These are phyloP conservation scores for Coccomyxa sp. DNA, from an alignment of 139 green algal species.

Conservation along the genomic window DNA sequence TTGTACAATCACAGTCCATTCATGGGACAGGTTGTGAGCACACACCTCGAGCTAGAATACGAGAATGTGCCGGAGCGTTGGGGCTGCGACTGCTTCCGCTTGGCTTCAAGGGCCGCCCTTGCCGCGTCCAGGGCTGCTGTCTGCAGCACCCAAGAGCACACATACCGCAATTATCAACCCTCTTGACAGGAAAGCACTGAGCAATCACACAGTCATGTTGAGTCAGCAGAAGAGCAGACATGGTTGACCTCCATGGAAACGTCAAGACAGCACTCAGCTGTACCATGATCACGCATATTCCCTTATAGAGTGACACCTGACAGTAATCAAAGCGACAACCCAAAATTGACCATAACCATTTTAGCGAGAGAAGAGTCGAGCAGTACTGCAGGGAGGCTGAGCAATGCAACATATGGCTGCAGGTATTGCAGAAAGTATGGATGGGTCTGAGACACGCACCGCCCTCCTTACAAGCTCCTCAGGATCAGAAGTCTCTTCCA, in stretches of 20 bases:
- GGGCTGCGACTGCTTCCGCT: conserved; percentile 21
- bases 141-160: conserved; percentile 20
- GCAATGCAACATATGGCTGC: too few relatives aligned
- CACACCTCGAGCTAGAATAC: background rate
- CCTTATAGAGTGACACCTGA: background rate
- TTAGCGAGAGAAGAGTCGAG: too few relatives aligned
- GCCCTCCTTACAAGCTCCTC: too few relatives aligned
- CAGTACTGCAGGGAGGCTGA: too few relatives aligned
- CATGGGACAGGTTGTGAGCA: background rate
- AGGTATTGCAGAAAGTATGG: too few relatives aligned
- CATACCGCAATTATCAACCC: background rate
- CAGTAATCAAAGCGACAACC: background rate
- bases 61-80: conserved; percentile 3
- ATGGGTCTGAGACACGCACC: too few relatives aligned
- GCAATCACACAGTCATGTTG: background rate
- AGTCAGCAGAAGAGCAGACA: background rate
- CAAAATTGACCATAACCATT: too few relatives aligned
- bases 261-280: background rate
- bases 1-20: background rate
- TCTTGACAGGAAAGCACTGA: background rate
- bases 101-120: conserved; percentile 30
- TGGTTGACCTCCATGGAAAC: background rate
- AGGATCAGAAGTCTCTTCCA: too few relatives aligned
- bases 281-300: background rate
- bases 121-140: conserved; percentile 37